Evolutionary conservation across 169 alveolate genomes (phyloP), one percentile per base, ranked within the genome.

Genomic region (Plasmodium relictum): DNA sequence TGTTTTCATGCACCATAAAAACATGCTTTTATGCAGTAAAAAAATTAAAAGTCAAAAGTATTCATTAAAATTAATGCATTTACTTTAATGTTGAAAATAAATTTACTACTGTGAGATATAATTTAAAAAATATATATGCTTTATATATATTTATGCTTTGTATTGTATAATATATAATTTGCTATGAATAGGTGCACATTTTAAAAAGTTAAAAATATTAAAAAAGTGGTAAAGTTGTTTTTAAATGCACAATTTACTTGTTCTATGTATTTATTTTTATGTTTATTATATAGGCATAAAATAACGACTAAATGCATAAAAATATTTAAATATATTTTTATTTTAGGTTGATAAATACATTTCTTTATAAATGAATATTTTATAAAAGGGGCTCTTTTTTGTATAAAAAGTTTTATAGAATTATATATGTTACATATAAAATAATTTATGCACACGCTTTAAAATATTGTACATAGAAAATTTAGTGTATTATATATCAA

Each of bases 1-100:
- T 74, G 73, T 61, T 74, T 61, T 65, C 74, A 65, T 74, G 88
- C 73, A 68, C 69, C 72, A 74, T 42, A 74, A 74, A 74, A 62
- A 74, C 74, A 45, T 74, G 72, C 3, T 31, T 31, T 52, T 65
- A 74, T 65, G 63, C 54, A 41, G 54, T 73, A 61, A 44, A 24
- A n/a, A 74, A 74, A 74, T 41, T 48, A 10, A 10, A 48, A 48
- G 6, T 48, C 20, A 73, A 20, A 59, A 24, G 61, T 61, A 74
- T 37, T 61, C 73, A 44, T n/a, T n/a, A 54, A 62, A 73, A 14
- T 31, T 16, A 61, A 62, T 54, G 74, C 73, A 48, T 59, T 26
- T 74, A 8, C 88, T 48, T 16, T 24, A 73, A 73, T 56, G 45
- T 26, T 22, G n/a, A 62, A 52, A 8, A 9, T 24, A 3, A 9